Conservation (phyloP, 2,329 filamentous ascomycete species). For the Pleoardoris graminearum region DNA sequence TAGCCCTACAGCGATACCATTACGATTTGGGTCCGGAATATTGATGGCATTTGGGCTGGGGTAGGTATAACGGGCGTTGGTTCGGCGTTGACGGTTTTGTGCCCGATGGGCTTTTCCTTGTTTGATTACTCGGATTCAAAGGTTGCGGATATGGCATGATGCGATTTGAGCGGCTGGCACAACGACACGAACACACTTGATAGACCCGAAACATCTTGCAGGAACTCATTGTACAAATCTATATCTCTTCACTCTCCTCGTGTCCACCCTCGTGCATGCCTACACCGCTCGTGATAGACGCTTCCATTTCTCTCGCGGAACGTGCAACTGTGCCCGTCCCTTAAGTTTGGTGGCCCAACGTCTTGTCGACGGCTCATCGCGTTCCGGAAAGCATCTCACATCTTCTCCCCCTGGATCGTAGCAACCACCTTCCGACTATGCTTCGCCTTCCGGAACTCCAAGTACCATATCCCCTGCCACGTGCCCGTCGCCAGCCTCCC, state of each 20-base stretch:
- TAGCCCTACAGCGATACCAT: no score
- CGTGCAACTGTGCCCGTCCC: neutral
- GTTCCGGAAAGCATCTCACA: no score
- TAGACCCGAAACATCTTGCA: neutral
- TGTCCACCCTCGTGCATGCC: no score
- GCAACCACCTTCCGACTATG: slow-evolving; percentile 84
- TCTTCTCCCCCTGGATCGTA: slow-evolving; percentile 87
- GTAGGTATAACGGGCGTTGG: no score
- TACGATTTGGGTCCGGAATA: no score
- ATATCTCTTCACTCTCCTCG: neutral
- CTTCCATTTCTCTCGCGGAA: neutral
- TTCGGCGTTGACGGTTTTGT: neutral
- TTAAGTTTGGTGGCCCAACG: no score
- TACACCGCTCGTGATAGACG: no score
- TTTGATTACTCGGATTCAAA: neutral
- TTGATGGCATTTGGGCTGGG: no score
- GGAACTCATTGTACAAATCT: neutral
- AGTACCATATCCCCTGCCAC: slow-evolving; percentile 93
- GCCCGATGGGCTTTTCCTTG: neutral
- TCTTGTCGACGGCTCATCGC: no score
- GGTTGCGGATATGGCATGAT: neutral
- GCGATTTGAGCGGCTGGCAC: neutral
- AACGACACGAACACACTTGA: neutral
- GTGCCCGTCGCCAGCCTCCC: slow-evolving; percentile 72
- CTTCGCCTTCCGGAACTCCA: slow-evolving; percentile 80